phyloP scores from a whole-genome alignment of 345 rosid genomes.

The Ceriops tagal region DNA sequence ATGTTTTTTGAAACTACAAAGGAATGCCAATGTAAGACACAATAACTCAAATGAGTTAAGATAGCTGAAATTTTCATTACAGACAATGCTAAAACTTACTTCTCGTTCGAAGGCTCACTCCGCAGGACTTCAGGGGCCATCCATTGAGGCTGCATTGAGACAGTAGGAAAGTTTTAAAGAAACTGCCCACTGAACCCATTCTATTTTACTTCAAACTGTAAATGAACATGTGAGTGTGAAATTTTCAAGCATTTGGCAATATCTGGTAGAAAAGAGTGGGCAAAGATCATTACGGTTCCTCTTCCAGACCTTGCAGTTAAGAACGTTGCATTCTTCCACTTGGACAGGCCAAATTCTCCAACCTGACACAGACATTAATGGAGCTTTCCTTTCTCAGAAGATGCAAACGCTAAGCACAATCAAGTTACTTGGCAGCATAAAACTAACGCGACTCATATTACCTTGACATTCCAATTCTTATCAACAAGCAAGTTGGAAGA shows the following conservation, averaged over 20 bases:
- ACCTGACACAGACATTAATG: constrained; percentile 41
- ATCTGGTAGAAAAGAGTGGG: no score
- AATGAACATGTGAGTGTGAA: background rate
- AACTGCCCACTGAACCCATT: background rate
- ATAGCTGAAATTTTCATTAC: no score
- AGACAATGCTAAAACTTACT: constrained; percentile 32
- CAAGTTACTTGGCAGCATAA: background rate
- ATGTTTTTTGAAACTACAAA: no score
- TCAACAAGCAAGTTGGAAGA: constrained; percentile 91
- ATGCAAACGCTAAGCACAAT: background rate
- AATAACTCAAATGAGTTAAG: no score
- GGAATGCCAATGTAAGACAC: no score
- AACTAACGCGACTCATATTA: constrained; percentile 15
- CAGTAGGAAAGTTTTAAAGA: background rate
- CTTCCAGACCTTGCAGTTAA: constrained; percentile 68
- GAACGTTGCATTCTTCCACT: constrained; percentile 75
- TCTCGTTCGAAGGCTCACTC: constrained; percentile 83
- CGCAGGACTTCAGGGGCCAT: constrained; percentile 97
- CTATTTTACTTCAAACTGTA: background rate
- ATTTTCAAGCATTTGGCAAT: background rate
- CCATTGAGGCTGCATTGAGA: constrained; percentile 78
- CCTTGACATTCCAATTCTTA: constrained; percentile 89
- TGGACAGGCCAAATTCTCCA: constrained; percentile 92
- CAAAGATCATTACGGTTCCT: constrained; percentile 61
- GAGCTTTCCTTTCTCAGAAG: constrained; percentile 1